Evolutionary conservation across 148 eudicot genomes (phyloP).

Genomic region (Cornus kousa): DNA sequence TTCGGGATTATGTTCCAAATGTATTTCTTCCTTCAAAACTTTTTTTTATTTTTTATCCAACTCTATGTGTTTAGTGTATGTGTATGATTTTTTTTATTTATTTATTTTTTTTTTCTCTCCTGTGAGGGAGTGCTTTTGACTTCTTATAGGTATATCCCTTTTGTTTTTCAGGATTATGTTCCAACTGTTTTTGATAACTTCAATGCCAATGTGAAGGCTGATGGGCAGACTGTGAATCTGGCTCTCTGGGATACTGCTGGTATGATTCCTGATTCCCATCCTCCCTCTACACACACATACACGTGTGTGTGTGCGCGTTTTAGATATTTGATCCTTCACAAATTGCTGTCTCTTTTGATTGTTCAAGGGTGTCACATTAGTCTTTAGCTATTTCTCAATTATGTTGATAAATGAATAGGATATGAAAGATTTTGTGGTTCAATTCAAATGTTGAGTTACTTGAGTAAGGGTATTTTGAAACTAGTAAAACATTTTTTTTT

Average conservation of each 20-base stretch:
- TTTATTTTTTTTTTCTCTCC: background rate
- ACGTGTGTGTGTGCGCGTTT: background rate
- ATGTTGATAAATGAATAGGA: background rate
- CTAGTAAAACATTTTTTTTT: background rate
- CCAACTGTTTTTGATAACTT: constrained; percentile 36
- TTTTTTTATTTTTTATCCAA: too few species aligned
- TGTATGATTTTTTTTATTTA: too few species aligned
- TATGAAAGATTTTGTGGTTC: background rate
- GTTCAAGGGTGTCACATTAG: background rate
- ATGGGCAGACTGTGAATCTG: constrained; percentile 30
- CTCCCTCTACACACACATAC: background rate
- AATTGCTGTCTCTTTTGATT: background rate
- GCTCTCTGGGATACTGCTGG: constrained; percentile 42
- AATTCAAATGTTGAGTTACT: background rate
- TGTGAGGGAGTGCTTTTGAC: background rate
- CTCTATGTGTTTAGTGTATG: background rate
- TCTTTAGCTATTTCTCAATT: background rate
- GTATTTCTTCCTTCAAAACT: background rate
- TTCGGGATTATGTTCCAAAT: constrained; percentile 13
- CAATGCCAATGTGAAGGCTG: constrained; percentile 32
- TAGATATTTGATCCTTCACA: background rate
- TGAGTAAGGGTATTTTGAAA: background rate
- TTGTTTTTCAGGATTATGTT: constrained; percentile 23
- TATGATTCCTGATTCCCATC: background rate
- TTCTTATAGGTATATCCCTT: background rate